Evolutionary conservation across 208 protist genomes (phyloP), one percentile per base, ranked within the genome.

Genomic region (Balamuthia mandrillaris): DNA sequence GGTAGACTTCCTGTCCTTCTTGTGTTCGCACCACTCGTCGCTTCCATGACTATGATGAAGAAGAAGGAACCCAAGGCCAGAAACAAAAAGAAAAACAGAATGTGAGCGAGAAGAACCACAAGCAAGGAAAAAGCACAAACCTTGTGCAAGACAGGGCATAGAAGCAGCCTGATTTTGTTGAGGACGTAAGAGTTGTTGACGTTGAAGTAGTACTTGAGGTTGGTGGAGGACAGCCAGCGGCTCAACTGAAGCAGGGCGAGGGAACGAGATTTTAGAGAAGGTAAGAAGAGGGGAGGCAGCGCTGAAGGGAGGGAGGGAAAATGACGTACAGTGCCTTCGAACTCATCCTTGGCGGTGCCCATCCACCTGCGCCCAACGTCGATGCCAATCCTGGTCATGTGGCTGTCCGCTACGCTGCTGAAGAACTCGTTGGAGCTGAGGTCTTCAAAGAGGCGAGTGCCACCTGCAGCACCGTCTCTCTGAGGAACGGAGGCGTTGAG

Each of bases 141-240:
- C 83, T 88, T 90, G 70, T 90, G 87, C 35, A 75, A n/a, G 41
- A 89, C 90, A 31, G 92, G 92, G 27, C 94, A 85, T 5, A 93
- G 18, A 14, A 95, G 33, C 6, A 93, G 35, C 39, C 87, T 85
- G 29, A 95, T 74, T 61, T 95, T 95, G 66, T 92, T 90, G 29
- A 91, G 65, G 10, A 95, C 93, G 77, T 94, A 95, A 31, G 70
- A 63, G 56, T 93, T 94, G 72, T 93, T 90, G 41, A 95, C 90
- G 68, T 88, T 83, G 75, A 95, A 95, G 74, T 95, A 95, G 45
- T 85, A 85, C 27, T 85, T 85, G 24, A 85, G 31, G 33, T 83
- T 83, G 35, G 75, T 83, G 14, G 75, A n/a, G n/a, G n/a, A n/a
- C n/a, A n/a, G n/a, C n/a, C n/a, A n/a, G n/a, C n/a, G n/a, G n/a